A percentile compares a stretch with the other conserved stretches of the same genome.
Evolutionary conservation across 2,329 filamentous ascomycete genomes (phyloP).

Genomic region (Byssochlamys sp.): DNA sequence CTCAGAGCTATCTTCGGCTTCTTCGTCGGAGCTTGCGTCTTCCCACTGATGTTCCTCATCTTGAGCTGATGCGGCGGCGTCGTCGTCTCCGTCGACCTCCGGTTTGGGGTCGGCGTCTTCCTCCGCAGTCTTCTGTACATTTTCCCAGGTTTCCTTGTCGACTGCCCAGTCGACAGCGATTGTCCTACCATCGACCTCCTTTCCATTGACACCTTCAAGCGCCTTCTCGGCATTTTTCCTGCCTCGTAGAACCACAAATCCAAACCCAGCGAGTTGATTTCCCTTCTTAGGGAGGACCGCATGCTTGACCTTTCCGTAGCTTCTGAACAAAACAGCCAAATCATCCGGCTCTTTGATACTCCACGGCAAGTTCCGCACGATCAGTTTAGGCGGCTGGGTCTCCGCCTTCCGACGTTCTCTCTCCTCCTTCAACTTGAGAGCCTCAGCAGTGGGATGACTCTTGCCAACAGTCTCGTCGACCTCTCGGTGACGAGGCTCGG

Average conservation of each 20-base stretch:
- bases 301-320: constrained; percentile 84
- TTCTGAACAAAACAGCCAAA: constrained; percentile 66
- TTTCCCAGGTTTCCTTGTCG: constrained; percentile 77
- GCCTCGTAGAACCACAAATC: constrained; percentile 80
- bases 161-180: constrained; percentile 96
- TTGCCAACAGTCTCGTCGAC: constrained; percentile 42
- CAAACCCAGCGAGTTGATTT: constrained; percentile 68
- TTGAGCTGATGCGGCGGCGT: constrained; percentile 33
- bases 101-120: constrained; percentile 15
- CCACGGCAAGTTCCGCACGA: constrained; percentile 92
- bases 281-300: constrained; percentile 73
- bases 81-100: constrained; percentile 23
- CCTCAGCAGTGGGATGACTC: constrained; percentile 28
- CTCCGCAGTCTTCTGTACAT: constrained; percentile 42
- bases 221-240: constrained; percentile 87
- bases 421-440: constrained; percentile 30
- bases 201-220: constrained; percentile 76
- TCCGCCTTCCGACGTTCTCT: constrained; percentile 51
- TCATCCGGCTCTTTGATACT: constrained; percentile 81
- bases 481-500: constrained; percentile 71
- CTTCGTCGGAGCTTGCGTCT: constrained; percentile 28
- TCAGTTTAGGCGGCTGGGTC: constrained; percentile 61
- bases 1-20: constrained; percentile 35
- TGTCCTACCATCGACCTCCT: constrained; percentile 74
- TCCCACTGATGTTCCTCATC: constrained; percentile 34